Evolutionary conservation across 768 basidiomycete species (phyloP).

Genomic region (Cyclocybe aegerita): DNA sequence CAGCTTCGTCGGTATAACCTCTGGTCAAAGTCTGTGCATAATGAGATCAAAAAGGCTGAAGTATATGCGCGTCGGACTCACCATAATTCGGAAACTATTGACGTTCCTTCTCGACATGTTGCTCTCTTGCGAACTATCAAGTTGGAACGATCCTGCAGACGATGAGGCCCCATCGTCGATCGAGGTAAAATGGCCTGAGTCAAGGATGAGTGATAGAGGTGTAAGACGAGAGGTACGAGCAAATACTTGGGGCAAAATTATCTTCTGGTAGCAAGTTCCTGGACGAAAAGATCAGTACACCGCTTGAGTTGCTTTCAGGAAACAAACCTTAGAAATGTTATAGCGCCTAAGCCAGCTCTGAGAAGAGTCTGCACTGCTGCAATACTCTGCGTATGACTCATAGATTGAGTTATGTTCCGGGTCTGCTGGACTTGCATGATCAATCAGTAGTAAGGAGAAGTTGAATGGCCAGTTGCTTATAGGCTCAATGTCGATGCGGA

Average conservation of each 20-base stretch:
- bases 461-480: neutral
- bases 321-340: conserved; percentile 68
- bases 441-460: neutral
- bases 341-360: conserved; percentile 71
- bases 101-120: conserved; percentile 37
- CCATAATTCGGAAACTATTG: conserved; percentile 74
- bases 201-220: conserved; percentile 3
- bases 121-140: conserved; percentile 26
- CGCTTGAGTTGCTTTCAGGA: neutral
- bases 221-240: neutral
- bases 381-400: conserved; percentile 61
- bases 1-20: conserved; percentile 81
- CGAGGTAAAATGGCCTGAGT: conserved; percentile 55
- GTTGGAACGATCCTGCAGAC: conserved; percentile 35
- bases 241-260: conserved; percentile 60
- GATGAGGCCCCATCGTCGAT: conserved; percentile 39
- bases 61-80: conserved; percentile 12
- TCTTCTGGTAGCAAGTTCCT: conserved; percentile 80
- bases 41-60: neutral
- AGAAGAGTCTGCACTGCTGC: conserved; percentile 72
- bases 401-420: conserved; percentile 39
- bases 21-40: conserved; percentile 55
- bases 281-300: neutral
- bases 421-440: conserved; percentile 34
- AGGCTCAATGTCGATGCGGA: too few species aligned